Base-by-base conservation (phyloP, 106 monocot genomes). In the Dioscorea alata region DNA sequence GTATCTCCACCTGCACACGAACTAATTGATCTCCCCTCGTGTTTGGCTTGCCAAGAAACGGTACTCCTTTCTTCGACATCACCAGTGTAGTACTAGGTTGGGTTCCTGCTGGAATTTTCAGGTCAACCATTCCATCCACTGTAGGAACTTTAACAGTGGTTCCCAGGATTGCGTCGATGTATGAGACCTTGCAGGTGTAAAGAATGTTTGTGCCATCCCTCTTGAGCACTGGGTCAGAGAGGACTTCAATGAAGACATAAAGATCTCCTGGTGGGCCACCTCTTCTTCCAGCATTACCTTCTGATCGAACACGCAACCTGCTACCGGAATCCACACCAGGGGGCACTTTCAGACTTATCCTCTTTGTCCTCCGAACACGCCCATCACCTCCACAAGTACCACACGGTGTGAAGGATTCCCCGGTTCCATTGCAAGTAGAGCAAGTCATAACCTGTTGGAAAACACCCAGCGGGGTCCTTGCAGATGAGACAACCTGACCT, bases 41-140 rank as follows among this genome's bases (percentile, higher is more conserved):
- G 23, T 86, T 91, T 9, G 85, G 23, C 75, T 96, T 96, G 18
- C 95, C 95, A 21, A 89, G 81, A 51, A 75, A 84, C 0, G 88
- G 95, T 8, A 91, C 94, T 13, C 95, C 95, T 51, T 89, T 96
- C 75, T 96, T 96, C 0, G 95, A 81, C 95, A 96, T 96, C 57
- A 96, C 95, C 32, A 96, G 68, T 0, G 95, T 96, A 0, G 91
- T 84, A 21, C 95, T 75, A 16, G 95, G 95, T 78, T 96, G 95
- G 2, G 88, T 91, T 33, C 95, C 95, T 0, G 84, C 74, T 6
- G 95, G 95, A 20, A 96, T 86, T 78, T 96, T 96, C 70, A 96
- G 72, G 60, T 96, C 95, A 20, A 96, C 95, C 68, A 49, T 80
- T 8, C 86, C 95, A 57, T 96, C 95, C 54, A 96, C 95, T 0